Evolutionary conservation across 176 grass and related monocot genomes (phyloP), one percentile per base, ranked within the genome.

Genomic region (Eremochloa ophiuroides): DNA sequence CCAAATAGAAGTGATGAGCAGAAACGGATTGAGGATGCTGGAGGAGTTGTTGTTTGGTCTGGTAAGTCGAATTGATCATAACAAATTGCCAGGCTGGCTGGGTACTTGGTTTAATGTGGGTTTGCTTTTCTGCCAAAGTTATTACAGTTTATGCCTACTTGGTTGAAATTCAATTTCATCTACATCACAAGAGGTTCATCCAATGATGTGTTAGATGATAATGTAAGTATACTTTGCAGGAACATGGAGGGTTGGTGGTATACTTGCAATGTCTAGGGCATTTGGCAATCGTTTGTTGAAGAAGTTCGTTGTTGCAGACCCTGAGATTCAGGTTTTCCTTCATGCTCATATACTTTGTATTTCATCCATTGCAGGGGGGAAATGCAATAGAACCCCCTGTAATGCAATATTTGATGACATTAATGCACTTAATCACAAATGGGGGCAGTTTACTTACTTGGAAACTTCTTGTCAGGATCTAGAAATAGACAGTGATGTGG

Each of bases 281-380:
- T 97, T 97, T 91, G 94, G 94, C n/a, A 91, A 97, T 61, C 94
- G 76, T 43, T 84, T 94, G 79, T 84, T 97, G 75, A 97, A 97
- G 88, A 87, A 66, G 41, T 94, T 97, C 79, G 85, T 94, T 88
- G 87, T 97, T 58, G 89, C 94, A 55, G 87, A 92, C 18, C 94
- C 94, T 82, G 94, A 97, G 83, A 92, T 94, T 91, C 94, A 97
- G 84, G 94, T 97, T 66, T 27, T 60, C 61, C 72, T 43, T 16
- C 43, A 66, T 66, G 22, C 42, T 59, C 31, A 60, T 83, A 35
- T 85, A 86, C 73, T 66, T 77, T 68, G 18, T 75, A 22, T 35
- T 82, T 31, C 50, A 39, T 40, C 9, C 5, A 22, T 72, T 59
- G 46, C 25, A 58, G 34, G 26, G 62, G 38, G 33, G 30, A 46